Conservation (phyloP, 208 protist genomes). For the Leptomonas pyrrhocoris region DNA sequence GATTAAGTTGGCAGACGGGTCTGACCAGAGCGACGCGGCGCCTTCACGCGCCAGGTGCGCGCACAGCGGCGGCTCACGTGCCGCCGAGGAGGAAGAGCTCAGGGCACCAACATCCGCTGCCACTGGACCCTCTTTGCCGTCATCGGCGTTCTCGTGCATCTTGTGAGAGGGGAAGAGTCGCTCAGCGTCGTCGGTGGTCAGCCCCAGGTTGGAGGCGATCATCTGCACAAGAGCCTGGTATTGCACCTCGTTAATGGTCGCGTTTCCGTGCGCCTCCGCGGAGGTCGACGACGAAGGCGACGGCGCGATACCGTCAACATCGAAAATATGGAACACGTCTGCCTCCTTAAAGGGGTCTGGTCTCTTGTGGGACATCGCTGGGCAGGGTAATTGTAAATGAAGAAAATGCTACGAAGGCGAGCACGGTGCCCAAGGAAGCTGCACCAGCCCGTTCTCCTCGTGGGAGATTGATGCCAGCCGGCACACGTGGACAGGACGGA, state of each 20-base stretch:
- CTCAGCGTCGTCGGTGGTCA: constrained; percentile 14
- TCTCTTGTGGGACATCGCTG: constrained; percentile 2
- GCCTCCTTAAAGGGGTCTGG: constrained; percentile 22
- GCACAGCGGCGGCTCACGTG: constrained; percentile 37
- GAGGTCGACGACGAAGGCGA: background rate
- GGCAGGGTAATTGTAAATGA: background rate
- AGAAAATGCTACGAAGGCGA: background rate
- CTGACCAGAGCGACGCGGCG: constrained; percentile 21
- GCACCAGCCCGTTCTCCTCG: too few relatives aligned
- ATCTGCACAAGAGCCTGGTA: constrained; percentile 34
- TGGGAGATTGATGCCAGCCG: too few relatives aligned
- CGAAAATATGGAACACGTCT: constrained; percentile 48
- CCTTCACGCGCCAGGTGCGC: constrained; percentile 57
- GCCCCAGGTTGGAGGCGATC: constrained; percentile 23
- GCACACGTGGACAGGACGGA: too few relatives aligned
- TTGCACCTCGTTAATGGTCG: constrained; percentile 20
- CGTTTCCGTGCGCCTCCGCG: background rate
- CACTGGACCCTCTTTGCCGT: too few relatives aligned
- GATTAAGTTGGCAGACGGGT: constrained; percentile 12
- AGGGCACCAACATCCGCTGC: too few relatives aligned
- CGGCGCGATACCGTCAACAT: background rate
- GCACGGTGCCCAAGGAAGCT: too few relatives aligned
- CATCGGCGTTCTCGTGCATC: too few relatives aligned
- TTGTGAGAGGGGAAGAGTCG: constrained; percentile 20
- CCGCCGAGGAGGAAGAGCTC: background rate